Conservation (phyloP, 768 basidiomycete species). For the Naganishia friedmannii region DNA sequence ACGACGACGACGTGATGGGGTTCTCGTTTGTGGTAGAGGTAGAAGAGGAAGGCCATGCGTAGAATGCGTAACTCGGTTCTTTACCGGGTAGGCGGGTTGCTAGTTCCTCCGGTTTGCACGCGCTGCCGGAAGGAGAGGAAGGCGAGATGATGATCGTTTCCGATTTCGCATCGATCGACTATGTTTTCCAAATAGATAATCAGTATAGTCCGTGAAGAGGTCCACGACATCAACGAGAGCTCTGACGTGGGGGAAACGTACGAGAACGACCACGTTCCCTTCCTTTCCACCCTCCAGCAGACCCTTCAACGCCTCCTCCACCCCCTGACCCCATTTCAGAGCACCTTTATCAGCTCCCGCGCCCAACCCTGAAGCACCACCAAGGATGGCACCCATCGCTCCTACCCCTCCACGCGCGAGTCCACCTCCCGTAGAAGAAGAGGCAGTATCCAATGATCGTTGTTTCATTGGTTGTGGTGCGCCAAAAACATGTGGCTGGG, state of each 20-base stretch:
- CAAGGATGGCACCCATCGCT: neutral
- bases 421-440: neutral
- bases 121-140: conserved; percentile 47
- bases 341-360: conserved; percentile 24
- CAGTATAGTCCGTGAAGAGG: neutral
- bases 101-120: conserved; percentile 41
- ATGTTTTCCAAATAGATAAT: neutral
- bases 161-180: conserved; percentile 67
- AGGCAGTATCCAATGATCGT: neutral
- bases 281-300: conserved; percentile 57
- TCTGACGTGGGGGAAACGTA: conserved; percentile 57
- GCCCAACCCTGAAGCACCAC: conserved; percentile 1
- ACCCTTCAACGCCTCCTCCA: conserved; percentile 63
- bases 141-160: conserved; percentile 62
- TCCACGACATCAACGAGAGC: neutral
- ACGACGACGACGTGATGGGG: too few species aligned
- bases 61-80: conserved; percentile 49
- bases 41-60: conserved; percentile 43
- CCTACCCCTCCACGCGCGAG: conserved; percentile 14
- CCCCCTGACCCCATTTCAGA: conserved; percentile 63
- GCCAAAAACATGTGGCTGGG: conserved; percentile 15
- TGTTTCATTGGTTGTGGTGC: conserved; percentile 23
- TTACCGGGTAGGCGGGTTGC: conserved; percentile 42
- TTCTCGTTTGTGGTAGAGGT: conserved; percentile 15
- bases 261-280: conserved; percentile 64